phyloP scores from a whole-genome alignment of 148 eudicot genomes.

The Vaccinium vitisidaea region DNA sequence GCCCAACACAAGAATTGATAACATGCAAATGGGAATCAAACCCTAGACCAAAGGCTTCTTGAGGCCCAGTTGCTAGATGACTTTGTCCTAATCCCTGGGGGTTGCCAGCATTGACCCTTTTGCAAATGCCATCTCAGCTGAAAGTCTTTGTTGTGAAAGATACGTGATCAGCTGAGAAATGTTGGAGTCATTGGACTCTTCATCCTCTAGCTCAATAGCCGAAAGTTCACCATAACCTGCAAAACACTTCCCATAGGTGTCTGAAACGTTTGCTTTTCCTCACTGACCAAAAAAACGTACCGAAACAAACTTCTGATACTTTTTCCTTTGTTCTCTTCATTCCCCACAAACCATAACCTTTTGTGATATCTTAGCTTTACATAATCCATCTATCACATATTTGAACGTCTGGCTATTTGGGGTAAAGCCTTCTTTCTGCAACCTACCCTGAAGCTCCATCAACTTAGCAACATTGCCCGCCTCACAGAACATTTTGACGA shows the following conservation, averaged over 20 bases:
- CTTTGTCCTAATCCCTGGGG: not conserved
- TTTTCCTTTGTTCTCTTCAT: not conserved
- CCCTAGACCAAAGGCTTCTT: too few species aligned
- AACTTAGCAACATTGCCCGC: conserved; percentile 38
- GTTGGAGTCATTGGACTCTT: not conserved
- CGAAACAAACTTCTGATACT: not conserved
- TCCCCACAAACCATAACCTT: conserved; percentile 5
- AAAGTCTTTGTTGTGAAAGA: not conserved
- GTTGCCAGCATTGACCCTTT: not conserved
- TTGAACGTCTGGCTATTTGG: conserved; percentile 67
- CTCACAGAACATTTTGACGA: conserved; percentile 49
- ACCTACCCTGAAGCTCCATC: conserved; percentile 69
- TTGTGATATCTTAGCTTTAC: conserved; percentile 30
- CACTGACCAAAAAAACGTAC: not conserved
- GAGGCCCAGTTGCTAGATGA: too few species aligned
- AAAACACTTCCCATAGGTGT: not conserved
- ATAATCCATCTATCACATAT: conserved; percentile 57
- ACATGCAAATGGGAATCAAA: too few species aligned
- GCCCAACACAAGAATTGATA: too few species aligned
- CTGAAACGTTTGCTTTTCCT: not conserved
- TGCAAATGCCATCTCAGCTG: not conserved
- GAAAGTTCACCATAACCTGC: not conserved
- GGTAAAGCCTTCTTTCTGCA: conserved; percentile 65
- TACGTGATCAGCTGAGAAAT: not conserved
- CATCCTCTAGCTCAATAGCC: not conserved